Evolutionary conservation across 768 basidiomycete genomes (phyloP).

Genomic region (Lyophyllum decastes): DNA sequence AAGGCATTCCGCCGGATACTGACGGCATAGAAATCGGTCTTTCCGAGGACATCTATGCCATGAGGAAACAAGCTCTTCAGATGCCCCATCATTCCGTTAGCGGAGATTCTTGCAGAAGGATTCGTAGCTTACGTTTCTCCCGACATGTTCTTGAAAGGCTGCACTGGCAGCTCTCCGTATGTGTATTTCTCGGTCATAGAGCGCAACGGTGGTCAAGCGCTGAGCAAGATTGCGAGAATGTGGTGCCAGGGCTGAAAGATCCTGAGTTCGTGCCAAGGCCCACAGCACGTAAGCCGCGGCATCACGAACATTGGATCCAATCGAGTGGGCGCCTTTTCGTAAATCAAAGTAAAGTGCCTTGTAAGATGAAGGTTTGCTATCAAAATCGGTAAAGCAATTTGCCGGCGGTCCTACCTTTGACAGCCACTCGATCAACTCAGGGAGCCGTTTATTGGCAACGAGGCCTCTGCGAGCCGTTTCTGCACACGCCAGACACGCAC

Average conservation of each 20-base stretch:
- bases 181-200: slow-evolving; percentile 93
- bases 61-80: slow-evolving; percentile 84
- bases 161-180: slow-evolving; percentile 96
- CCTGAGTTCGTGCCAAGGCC: slow-evolving; percentile 86
- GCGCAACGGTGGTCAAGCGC: slow-evolving; percentile 72
- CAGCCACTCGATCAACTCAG: slow-evolving; percentile 74
- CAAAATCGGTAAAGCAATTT: neutral
- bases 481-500: slow-evolving; percentile 88
- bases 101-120: neutral
- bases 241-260: slow-evolving; percentile 55
- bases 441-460: slow-evolving; percentile 56
- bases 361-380: neutral
- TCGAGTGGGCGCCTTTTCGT: slow-evolving; percentile 87
- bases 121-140: slow-evolving; percentile 70
- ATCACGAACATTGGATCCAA: slow-evolving; percentile 94
- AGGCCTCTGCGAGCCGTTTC: slow-evolving; percentile 88
- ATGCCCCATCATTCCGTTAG: neutral
- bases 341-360: slow-evolving; percentile 93
- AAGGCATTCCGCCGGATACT: slow-evolving; percentile 85
- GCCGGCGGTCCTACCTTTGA: slow-evolving; percentile 58
- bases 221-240: slow-evolving; percentile 69
- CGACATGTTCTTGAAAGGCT: slow-evolving; percentile 96
- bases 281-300: slow-evolving; percentile 93
- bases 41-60: slow-evolving; percentile 90
- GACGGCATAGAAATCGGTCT: slow-evolving; percentile 95